Evolutionary conservation across 1,139 yeast species (phyloP).

Genomic region (Arxiozyma bovina): DNA sequence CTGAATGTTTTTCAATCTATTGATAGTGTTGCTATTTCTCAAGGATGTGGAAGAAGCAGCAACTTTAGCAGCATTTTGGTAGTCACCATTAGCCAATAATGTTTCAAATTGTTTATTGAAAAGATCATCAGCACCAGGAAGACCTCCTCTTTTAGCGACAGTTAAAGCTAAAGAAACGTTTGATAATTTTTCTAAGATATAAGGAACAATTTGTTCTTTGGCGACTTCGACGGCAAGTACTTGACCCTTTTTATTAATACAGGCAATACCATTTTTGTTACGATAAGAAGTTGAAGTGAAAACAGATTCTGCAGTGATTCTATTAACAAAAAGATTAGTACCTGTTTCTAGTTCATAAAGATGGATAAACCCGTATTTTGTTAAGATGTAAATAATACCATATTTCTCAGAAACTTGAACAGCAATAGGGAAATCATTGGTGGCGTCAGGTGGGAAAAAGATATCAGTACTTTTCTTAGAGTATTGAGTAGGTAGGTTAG

Average conservation of each 20-base stretch:
- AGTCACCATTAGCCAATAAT: constrained; percentile 76
- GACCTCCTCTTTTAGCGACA: constrained; percentile 89
- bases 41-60: constrained; percentile 94
- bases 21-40: constrained; percentile 91
- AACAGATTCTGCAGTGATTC: constrained; percentile 93
- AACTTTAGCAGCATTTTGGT: constrained; percentile 86
- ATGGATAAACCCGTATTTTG: constrained; percentile 95
- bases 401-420: constrained; percentile 78
- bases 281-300: constrained; percentile 80
- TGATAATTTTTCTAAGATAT: constrained; percentile 75
- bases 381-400: constrained; percentile 80
- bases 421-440: constrained; percentile 93
- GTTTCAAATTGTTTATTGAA: constrained; percentile 88
- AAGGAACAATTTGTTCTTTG: constrained; percentile 78
- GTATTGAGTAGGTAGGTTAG: constrained; percentile 65
- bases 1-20: constrained; percentile 82
- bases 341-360: constrained; percentile 91
- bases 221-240: constrained; percentile 89
- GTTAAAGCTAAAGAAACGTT: constrained; percentile 82
- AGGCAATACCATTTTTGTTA: constrained; percentile 72
- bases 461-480: constrained; percentile 86
- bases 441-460: constrained; percentile 94
- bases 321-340: constrained; percentile 84
- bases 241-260: constrained; percentile 92
- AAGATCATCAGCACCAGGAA: constrained; percentile 92